These are phyloP conservation scores for Starmerella davenportii DNA, from an alignment of 805 yeast species.

Conservation along the genomic window DNA sequence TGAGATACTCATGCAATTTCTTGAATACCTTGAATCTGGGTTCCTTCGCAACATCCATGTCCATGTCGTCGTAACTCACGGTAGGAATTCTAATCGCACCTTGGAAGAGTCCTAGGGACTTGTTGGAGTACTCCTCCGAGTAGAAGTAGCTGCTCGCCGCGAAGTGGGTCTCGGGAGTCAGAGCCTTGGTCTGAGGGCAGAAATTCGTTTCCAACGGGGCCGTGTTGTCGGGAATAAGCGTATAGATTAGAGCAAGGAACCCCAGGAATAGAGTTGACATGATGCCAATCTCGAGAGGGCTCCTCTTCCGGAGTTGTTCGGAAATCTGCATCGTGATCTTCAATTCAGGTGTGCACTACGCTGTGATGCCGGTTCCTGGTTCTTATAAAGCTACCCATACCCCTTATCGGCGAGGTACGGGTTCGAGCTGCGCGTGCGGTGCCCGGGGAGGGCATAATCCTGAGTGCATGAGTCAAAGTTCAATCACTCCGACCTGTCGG, in stretches of 20 bases:
- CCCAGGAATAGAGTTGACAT: constrained; percentile 12
- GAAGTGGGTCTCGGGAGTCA: constrained; percentile 4
- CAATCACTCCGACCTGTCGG: too few relatives aligned
- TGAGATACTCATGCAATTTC: constrained; percentile 34
- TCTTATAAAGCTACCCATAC: too few relatives aligned
- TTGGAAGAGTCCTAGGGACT: constrained; percentile 11
- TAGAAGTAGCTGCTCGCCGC: constrained; percentile 8
- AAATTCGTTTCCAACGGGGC: constrained; percentile 13
- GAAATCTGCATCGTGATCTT: constrained; percentile 1
- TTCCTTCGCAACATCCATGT: constrained; percentile 29
- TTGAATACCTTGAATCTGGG: constrained; percentile 31
- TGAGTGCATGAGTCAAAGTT: too few relatives aligned
- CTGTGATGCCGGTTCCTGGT: too few relatives aligned
- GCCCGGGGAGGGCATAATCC: too few relatives aligned
- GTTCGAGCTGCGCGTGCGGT: too few relatives aligned
- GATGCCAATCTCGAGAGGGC: constrained; percentile 14
- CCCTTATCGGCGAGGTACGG: too few relatives aligned
- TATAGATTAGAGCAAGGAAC: constrained; percentile 9
- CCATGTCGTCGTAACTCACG: constrained; percentile 38
- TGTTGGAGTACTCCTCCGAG: constrained; percentile 5
- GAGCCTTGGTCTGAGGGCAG: constrained; percentile 13
- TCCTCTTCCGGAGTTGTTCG: constrained; percentile 7
- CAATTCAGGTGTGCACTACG: too few relatives aligned
- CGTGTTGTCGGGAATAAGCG: constrained; percentile 14
- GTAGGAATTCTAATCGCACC: constrained; percentile 56